Base-by-base conservation (phyloP, 2,329 filamentous ascomycete species). In the Gyromitra esculenta region DNA sequence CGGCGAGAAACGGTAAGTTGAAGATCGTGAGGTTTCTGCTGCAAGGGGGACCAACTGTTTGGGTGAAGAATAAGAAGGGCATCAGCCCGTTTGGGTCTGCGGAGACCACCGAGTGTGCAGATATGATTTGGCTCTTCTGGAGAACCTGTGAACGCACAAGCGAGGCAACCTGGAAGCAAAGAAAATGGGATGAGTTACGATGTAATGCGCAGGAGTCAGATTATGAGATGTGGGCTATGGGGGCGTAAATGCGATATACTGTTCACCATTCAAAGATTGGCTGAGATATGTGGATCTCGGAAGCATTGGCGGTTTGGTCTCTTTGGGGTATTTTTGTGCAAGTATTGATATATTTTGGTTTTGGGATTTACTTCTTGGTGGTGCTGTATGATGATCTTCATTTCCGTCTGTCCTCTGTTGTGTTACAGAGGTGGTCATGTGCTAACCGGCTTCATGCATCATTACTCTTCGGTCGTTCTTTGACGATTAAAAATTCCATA, bases 1-100 rank as follows among this genome's bases (percentile, higher is more conserved):
- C 41, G 43, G 39, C 56, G 15, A 50, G 45, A 7, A 13, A 39
- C 3, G 37, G 56, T 9, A 43, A 21, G 13, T 15, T 7, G 7
- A 52, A 31, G 56, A 39, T 50, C 35, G n/a, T 48, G 13, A n/a
- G n/a, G 8, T 8, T 45, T n/a, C 35, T 68, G 37, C 18, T 68
- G 21, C 3, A n/a, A 15, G 9, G 4, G 41, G 41, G 2, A 45
- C 15, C 48, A 52, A 18, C 5, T 4, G n/a, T 52, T 52, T 7
- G 18, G 11, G 48, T n/a, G 6, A 45, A 15, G 9, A 9, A 45
- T 45, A 45, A 45, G 41, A 31, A 6, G 9, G 8, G 41, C 15
- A 45, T 11, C 9, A 9, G 15, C 1, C 41, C 41, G 15, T 45
- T 45, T 45, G 41, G 9, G 15, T 45, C 9, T 9, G 41, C 41